Conservation (phyloP, 139 green algal species). For the Asterochloris erici region DNA sequence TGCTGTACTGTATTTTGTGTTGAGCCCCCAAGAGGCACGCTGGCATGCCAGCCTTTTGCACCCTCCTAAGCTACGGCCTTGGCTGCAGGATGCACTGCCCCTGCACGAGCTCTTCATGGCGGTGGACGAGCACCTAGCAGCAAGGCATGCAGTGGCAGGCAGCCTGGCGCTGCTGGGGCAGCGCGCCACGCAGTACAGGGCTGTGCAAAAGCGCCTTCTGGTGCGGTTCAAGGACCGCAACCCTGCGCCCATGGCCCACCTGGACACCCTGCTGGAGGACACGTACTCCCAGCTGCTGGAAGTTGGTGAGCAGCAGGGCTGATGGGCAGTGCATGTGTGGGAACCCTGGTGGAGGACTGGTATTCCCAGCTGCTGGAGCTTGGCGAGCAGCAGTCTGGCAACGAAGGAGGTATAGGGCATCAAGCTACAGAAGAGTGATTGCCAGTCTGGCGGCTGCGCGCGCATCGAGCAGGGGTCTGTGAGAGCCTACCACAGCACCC, state of each 20-base stretch:
- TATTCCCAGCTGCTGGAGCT: background rate
- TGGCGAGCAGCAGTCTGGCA: background rate
- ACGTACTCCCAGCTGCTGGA: slow-evolving; percentile 4
- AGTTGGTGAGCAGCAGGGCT: background rate
- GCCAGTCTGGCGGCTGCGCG: background rate
- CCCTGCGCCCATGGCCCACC: background rate
- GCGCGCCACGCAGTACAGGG: slow-evolving; percentile 1
- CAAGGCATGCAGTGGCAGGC: background rate
- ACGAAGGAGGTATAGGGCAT: background rate
- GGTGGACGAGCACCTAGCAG: background rate
- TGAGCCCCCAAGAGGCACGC: background rate
- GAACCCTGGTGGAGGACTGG: background rate
- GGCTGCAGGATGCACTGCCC: slow-evolving; percentile 1
- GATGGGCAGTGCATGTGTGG: background rate
- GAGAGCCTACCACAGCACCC: too few species aligned
- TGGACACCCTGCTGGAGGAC: background rate
- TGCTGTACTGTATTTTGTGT: background rate
- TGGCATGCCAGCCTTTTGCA: background rate
- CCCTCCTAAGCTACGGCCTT: too few species aligned
- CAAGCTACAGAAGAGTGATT: background rate
- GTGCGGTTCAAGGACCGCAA: slow-evolving; percentile 9
- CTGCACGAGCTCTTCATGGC: background rate
- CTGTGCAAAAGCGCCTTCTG: slow-evolving; percentile 17
- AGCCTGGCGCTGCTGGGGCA: background rate
- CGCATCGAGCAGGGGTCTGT: background rate